phyloP scores from a whole-genome alignment of 1,284 basidiomycete species.

The Trichosporon sp. region DNA sequence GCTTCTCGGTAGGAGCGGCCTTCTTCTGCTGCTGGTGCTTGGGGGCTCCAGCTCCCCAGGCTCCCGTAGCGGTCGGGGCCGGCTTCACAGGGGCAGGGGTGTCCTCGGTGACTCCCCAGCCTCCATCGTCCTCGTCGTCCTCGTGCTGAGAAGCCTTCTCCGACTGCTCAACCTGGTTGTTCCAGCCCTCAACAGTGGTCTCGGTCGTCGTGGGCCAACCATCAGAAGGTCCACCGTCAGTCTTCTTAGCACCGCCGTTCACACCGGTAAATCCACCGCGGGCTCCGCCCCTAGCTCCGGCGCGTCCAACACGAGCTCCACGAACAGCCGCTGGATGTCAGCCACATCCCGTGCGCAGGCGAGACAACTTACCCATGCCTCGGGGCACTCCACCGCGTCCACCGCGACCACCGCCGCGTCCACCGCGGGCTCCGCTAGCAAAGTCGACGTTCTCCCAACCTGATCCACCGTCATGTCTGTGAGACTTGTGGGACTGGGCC shows the following conservation, averaged over 20 bases:
- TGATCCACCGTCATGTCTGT: constrained; percentile 51
- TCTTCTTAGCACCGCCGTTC: constrained; percentile 33
- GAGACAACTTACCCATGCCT: constrained; percentile 26
- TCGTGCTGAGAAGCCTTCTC: constrained; percentile 36
- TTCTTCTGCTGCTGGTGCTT: constrained; percentile 48
- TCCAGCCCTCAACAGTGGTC: constrained; percentile 49
- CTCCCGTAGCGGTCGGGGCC: constrained; percentile 25
- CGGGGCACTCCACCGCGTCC: constrained; percentile 40
- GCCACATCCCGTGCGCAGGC: neutral
- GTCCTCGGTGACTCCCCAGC: constrained; percentile 28
- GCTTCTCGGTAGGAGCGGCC: constrained; percentile 23
- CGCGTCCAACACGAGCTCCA: constrained; percentile 36
- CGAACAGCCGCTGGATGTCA: constrained; percentile 28
- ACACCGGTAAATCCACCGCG: constrained; percentile 45
- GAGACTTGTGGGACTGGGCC: constrained; percentile 36
- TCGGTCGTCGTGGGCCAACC: constrained; percentile 48
- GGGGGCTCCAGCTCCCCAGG: constrained; percentile 49
- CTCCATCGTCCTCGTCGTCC: constrained; percentile 30
- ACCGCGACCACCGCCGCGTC: constrained; percentile 41
- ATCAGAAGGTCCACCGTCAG: constrained; percentile 30
- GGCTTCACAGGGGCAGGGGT: constrained; percentile 22
- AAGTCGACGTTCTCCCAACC: constrained; percentile 47
- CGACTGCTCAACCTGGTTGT: constrained; percentile 47
- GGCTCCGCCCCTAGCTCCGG: constrained; percentile 52
- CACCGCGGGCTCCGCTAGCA: constrained; percentile 36